These are phyloP conservation scores for Lentinula detonsa DNA, from an alignment of 768 basidiomycete species.

Conservation along the genomic window DNA sequence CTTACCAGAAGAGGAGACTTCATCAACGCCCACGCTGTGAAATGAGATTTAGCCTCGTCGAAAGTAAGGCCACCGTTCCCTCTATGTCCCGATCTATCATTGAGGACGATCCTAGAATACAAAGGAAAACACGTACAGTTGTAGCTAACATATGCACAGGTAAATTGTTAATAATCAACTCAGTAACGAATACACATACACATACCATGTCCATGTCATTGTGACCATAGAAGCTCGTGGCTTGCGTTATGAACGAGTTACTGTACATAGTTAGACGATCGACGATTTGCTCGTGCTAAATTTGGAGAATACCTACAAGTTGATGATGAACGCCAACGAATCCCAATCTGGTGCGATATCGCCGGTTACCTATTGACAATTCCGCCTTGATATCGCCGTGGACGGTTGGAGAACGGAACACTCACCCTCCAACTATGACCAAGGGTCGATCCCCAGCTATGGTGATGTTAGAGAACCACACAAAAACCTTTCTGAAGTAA, in stretches of 20 bases:
- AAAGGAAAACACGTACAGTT: constrained; percentile 34
- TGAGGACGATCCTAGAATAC: neutral
- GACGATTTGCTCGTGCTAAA: neutral
- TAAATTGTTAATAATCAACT: neutral
- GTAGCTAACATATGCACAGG: constrained; percentile 29
- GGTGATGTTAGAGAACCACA: neutral
- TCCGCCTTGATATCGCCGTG: neutral
- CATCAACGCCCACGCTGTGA: constrained; percentile 69
- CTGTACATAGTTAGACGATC: constrained; percentile 21
- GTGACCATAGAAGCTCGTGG: constrained; percentile 58
- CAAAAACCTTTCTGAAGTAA: neutral
- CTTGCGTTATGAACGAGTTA: constrained; percentile 61
- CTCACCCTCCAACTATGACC: constrained; percentile 66
- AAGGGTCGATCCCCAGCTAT: constrained; percentile 46
- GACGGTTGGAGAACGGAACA: neutral
- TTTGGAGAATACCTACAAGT: constrained; percentile 33
- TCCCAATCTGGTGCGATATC: constrained; percentile 50
- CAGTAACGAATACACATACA: constrained; percentile 2
- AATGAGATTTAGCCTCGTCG: constrained; percentile 65
- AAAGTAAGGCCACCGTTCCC: constrained; percentile 60
- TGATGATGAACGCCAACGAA: constrained; percentile 53
- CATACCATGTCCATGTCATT: constrained; percentile 66
- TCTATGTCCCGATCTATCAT: constrained; percentile 19
- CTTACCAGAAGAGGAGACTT: constrained; percentile 48
- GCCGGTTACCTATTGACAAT: constrained; percentile 35